Percentiles rank a stretch among this genome's conserved stretches.
These are phyloP conservation scores for Rhizopogon hawkerae DNA, from an alignment of 1,284 basidiomycete species.

Conservation along the genomic window DNA sequence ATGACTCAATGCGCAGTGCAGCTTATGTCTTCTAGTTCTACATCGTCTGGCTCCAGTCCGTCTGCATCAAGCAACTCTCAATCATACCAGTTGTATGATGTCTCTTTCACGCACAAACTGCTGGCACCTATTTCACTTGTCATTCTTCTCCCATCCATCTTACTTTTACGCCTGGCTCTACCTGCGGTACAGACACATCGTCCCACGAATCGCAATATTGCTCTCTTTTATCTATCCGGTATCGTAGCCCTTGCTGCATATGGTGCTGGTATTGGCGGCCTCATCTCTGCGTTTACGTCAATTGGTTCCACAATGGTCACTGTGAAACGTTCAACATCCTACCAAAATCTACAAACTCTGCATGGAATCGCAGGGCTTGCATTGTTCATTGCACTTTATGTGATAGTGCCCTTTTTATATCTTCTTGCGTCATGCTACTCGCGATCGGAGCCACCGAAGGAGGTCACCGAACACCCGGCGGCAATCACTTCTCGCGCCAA, in stretches of 20 bases:
- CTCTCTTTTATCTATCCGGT: conserved; percentile 31
- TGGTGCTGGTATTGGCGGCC: conserved; percentile 50
- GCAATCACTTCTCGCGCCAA: conserved; percentile 25
- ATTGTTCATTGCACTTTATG: conserved; percentile 54
- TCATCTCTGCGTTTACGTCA: conserved; percentile 56
- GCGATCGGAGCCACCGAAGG: conserved; percentile 13
- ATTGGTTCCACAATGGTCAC: conserved; percentile 25
- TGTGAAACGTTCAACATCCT: conserved; percentile 28
- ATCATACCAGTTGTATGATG: conserved; percentile 34
- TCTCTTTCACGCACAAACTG: conserved; percentile 55
- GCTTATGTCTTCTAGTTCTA: conserved; percentile 21
- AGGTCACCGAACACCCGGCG: conserved; percentile 17
- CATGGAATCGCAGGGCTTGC: conserved; percentile 58
- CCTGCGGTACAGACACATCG: conserved; percentile 28
- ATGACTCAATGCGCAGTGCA: conserved; percentile 49
- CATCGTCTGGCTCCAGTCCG: conserved; percentile 19
- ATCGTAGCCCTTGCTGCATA: conserved; percentile 45
- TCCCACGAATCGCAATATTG: conserved; percentile 18
- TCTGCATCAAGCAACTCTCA: conserved; percentile 18
- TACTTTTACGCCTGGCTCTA: conserved; percentile 46
- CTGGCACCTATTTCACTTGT: conserved; percentile 57
- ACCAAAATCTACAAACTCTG: conserved; percentile 40
- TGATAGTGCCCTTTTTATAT: conserved; percentile 40
- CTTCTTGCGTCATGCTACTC: conserved; percentile 26
- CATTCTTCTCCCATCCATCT: conserved; percentile 44